Base-by-base conservation (phyloP, 345 rosid species). In the Chamaenerion angustifolium region DNA sequence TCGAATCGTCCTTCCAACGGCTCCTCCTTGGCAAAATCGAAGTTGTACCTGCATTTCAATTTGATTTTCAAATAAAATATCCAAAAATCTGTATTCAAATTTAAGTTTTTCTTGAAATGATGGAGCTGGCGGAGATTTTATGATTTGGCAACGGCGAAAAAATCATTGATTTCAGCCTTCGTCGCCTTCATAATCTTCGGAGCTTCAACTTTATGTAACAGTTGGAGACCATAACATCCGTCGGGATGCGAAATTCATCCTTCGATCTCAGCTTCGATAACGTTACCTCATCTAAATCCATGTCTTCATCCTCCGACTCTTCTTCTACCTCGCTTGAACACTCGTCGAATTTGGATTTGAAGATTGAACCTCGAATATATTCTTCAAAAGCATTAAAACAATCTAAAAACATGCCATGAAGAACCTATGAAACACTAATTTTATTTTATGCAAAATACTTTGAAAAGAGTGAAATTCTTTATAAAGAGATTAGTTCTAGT, bases 1-100 rank as follows among this genome's bases (percentile, higher is more conserved):
- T 65, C 60, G 69, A 58, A 65, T 43, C 87, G 83, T 56, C 92
- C 92, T 58, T 82, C 72, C 71, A 75, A 41, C n/a, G 92, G 83
- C 64, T 70, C 68, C 60, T 79, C 92, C 70, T 73, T 68, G 55
- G 48, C 73, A 7, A 77, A 62, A 60, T 82, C 86, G 55, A 65
- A 82, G 57, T 82, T 83, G 46, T 80, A 83, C 88, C 92, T 83
- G 63, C 51, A 18, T 48, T 18, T 18, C 37, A 31, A 31, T 31
- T 4, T 31, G 37, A 31, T 31, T 31, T 31, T 31, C 6, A 31
- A 31, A 31, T 21, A 2, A 4, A 21, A 21, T 4, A 21, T 2
- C 3, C 2, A 31, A 31, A n/a, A n/a, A n/a, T 31, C 37, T 31
- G 37, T 7, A 31, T 5, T 31, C 37, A 8, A 31, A 1, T 31